A percentile compares a stretch with the other conserved stretches of the same genome.
Conservation (phyloP, 768 basidiomycete genomes). For the Kwoniella europaea region DNA sequence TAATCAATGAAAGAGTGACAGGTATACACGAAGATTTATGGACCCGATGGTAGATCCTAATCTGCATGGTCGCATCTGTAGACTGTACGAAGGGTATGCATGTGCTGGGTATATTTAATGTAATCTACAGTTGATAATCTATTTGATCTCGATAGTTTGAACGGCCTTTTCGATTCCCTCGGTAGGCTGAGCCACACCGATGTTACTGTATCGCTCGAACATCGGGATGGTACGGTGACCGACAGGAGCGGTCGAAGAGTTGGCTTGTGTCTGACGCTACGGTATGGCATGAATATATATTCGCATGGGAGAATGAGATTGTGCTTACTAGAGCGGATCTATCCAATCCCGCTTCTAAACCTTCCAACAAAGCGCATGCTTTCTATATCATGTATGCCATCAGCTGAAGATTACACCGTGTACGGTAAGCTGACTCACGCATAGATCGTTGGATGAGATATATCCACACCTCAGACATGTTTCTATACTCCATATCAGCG, state of each 20-base stretch:
- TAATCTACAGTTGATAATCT: neutral
- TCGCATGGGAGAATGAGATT: conserved; percentile 2
- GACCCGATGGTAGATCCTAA: too few relatives aligned
- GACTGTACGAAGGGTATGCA: neutral
- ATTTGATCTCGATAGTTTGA: conserved; percentile 38
- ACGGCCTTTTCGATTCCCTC: conserved; percentile 48
- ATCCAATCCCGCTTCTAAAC: conserved; percentile 81
- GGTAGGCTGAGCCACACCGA: neutral
- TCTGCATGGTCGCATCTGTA: too few relatives aligned
- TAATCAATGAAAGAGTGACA: too few relatives aligned
- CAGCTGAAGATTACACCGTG: neutral
- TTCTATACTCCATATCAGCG: conserved; percentile 62
- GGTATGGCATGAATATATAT: conserved; percentile 52
- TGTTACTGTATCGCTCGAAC: conserved; percentile 36
- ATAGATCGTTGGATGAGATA: conserved; percentile 90
- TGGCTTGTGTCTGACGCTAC: conserved; percentile 70
- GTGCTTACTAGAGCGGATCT: conserved; percentile 53
- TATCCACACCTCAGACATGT: conserved; percentile 91
- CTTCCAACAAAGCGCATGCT: conserved; percentile 87
- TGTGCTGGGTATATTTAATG: conserved; percentile 6
- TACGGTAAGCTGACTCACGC: conserved; percentile 42
- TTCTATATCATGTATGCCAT: conserved; percentile 33
- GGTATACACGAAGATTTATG: neutral
- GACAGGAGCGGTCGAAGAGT: conserved; percentile 66
- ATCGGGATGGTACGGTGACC: conserved; percentile 75